Evolutionary conservation across 2,329 filamentous ascomycete species (phyloP), one percentile per base, ranked within the genome.

Genomic region (Apiospora koreana): DNA sequence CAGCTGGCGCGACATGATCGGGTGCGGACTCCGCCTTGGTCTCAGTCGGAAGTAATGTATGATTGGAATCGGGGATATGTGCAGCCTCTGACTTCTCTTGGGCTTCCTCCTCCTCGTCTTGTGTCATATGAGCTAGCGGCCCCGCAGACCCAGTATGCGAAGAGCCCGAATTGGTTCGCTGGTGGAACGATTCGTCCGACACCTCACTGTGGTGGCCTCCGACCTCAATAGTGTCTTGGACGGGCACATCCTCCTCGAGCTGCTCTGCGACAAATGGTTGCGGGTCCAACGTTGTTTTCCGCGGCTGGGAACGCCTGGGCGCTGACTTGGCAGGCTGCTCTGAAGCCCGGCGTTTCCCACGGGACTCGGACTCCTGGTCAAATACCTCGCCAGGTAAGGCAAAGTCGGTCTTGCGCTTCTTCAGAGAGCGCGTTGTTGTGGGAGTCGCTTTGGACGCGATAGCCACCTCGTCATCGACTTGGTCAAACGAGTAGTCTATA

Each of bases 171-270:
- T 74, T 78, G n/a, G 75, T 76, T 23, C 77, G 77, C 68, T 74
- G 77, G 69, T 75, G 77, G 18, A 80, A 79, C 9, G 78, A 78
- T 21, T 76, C 77, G 21, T 78, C 79, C 42, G 78, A 79, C 4
- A 78, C 79, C 58, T 77, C 74, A 65, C 79, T 80, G 25, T 80
- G 80, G 42, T 80, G 80, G 50, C 85, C 84, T 65, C 86, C 85
- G 66, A 89, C 87, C 74, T 89, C 85, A 71, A 89, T 89, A 18
- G 86, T 88, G 75, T 89, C 87, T 75, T 87, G 84, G 38, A 88
- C 85, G 58, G 87, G 84, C 38, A 84, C 84, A 71, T 86, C 83
- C 67, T 85, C 82, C 38, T 72, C 75, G 54, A 76, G 75, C 31
- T 75, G 74, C 21, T 77, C 73, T 38, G 75, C 70, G 6, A 74